Base-by-base conservation (phyloP, 768 basidiomycete genomes). In the Pleurotus salmoneostramineus region DNA sequence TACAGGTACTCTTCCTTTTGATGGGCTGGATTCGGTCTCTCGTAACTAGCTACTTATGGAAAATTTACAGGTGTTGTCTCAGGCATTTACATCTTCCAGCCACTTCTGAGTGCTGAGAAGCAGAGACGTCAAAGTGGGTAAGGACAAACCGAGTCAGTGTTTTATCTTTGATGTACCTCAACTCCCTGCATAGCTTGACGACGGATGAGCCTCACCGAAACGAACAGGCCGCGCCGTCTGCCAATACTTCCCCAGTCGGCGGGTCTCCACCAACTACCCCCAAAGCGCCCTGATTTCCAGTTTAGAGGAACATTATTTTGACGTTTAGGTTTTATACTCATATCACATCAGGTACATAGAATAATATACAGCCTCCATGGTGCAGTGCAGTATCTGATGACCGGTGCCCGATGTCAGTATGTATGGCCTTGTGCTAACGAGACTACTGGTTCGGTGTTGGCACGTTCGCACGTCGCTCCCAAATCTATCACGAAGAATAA, bases 41-140 rank as follows among this genome's bases (percentile, higher is more conserved):
- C 21, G 21, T 27, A 27, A 27, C 21, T 27, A 27, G 21, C 21
- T 27, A 27, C 21, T 27, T 27, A 27, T 27, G 21, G 21, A 27
- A 27, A 27, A 27, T 27, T 27, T 27, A 46, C 60, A 88, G 87
- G 87, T 33, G 67, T 86, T 51, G 62, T 76, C 31, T 87, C 87
- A 10, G 87, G 87, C 6, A 66, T 86, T 17, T 88, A 88, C 66
- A 83, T 88, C 54, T 88, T 88, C 71, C 78, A 80, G 63, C 86
- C 86, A 4, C 62, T 78, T 58, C 63, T 79, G 15, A 50, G 66
- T 37, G 58, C 69, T 43, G 64, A 67, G 34, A 50, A 36, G 37
- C 40, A 33, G 32, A 46, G 40, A 48, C 59, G 40, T 57, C 66
- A 56, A 51, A 56, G 65, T 67, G 56, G 50, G 69, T 65, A 56